These are phyloP conservation scores for Spathaspora arborariae DNA, from an alignment of 805 yeast genomes.

Conservation along the genomic window DNA sequence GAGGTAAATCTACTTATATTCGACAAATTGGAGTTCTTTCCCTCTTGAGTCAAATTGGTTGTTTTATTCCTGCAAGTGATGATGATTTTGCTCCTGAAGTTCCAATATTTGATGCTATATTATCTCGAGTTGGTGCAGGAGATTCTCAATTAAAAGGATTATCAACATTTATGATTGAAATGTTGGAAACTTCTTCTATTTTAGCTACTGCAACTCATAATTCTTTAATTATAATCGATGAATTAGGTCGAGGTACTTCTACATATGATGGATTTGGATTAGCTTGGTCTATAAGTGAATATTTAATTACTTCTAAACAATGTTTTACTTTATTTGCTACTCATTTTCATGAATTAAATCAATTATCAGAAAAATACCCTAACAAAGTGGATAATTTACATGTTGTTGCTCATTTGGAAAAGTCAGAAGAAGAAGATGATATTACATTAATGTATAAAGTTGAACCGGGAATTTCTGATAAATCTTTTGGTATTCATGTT, in stretches of 20 bases:
- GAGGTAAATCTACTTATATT: slow-evolving; percentile 92
- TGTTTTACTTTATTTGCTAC: slow-evolving; percentile 93
- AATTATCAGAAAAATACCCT: slow-evolving; percentile 56
- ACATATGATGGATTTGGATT: slow-evolving; percentile 96
- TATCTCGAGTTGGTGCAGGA: slow-evolving; percentile 98
- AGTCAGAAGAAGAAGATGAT: slow-evolving; percentile 41
- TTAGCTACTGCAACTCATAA: slow-evolving; percentile 72
- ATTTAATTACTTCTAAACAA: slow-evolving; percentile 62
- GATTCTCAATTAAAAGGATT: slow-evolving; percentile 97
- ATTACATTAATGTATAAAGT: slow-evolving; percentile 89
- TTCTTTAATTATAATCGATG: slow-evolving; percentile 87
- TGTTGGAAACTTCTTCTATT: slow-evolving; percentile 90
- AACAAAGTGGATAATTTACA: slow-evolving; percentile 74
- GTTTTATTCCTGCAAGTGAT: slow-evolving; percentile 70
- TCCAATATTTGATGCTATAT: slow-evolving; percentile 82
- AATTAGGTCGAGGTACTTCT: slow-evolving; percentile 87
- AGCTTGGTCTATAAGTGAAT: slow-evolving; percentile 94
- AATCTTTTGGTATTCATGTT: slow-evolving; percentile 96
- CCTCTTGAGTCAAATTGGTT: slow-evolving; percentile 84
- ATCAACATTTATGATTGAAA: slow-evolving; percentile 88
- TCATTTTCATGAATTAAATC: slow-evolving; percentile 94
- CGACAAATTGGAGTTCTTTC: slow-evolving; percentile 87
- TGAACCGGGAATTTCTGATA: slow-evolving; percentile 94
- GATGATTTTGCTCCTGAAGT: slow-evolving; percentile 53
- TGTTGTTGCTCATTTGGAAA: slow-evolving; percentile 87